Conservation (phyloP, 306 rosid species). For the Amphicarpaea edgeworthii region DNA sequence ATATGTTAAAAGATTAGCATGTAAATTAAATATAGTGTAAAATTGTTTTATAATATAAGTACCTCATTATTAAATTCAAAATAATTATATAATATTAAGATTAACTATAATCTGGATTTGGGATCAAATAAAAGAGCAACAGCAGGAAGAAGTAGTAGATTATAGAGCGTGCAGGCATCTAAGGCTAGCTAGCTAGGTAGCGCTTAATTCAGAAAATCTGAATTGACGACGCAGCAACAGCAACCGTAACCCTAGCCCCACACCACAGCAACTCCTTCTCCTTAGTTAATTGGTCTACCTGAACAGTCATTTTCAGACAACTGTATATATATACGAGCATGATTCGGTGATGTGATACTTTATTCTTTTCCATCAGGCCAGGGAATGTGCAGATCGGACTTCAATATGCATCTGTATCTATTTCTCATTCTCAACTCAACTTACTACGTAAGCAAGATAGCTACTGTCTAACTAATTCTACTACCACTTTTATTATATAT, state of each 20-base stretch:
- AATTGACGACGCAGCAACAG: constrained; percentile 12
- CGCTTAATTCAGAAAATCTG: neutral
- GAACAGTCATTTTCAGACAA: constrained; percentile 51
- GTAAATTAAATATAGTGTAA: neutral
- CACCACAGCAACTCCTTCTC: neutral
- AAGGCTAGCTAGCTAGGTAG: constrained; percentile 14
- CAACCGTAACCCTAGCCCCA: constrained; percentile 2
- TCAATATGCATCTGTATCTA: too few relatives aligned
- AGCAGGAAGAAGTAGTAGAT: neutral
- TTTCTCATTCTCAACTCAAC: neutral
- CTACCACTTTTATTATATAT: too few relatives aligned
- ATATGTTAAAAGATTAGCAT: neutral
- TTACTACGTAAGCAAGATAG: neutral
- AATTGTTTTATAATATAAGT: neutral
- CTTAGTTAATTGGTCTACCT: constrained; percentile 11
- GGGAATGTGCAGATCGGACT: constrained; percentile 47
- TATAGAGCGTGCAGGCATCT: constrained; percentile 21
- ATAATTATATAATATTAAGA: too few relatives aligned
- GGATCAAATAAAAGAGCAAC: neutral
- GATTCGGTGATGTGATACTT: constrained; percentile 52
- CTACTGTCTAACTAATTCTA: neutral
- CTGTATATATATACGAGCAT: constrained; percentile 35
- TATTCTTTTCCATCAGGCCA: constrained; percentile 42
- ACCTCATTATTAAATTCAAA: too few relatives aligned
- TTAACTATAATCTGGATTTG: too few relatives aligned